Evolutionary conservation across 257 asterid species (phyloP).

Genomic region (Solanum tarapatanum): DNA sequence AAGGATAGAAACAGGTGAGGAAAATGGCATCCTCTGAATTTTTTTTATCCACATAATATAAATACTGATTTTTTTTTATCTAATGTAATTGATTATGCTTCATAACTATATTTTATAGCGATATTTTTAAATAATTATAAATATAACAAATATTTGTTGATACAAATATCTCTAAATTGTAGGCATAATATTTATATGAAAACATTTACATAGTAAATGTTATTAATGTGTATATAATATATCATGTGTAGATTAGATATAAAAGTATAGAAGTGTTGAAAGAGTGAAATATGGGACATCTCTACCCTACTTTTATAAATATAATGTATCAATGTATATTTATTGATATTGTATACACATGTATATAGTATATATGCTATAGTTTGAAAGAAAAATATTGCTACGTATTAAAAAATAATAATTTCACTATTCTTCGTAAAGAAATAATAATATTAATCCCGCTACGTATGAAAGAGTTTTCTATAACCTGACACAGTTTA

Average conservation of each 20-base stretch:
- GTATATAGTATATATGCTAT: not conserved
- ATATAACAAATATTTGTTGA: not conserved
- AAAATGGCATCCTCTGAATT: not conserved
- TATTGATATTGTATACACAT: not conserved
- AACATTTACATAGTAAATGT: no score
- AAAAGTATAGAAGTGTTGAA: no score
- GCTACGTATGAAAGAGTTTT: not conserved
- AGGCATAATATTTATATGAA: no score
- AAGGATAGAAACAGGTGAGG: not conserved
- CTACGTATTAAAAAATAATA: not conserved
- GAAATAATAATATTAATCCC: not conserved
- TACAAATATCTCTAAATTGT: not conserved
- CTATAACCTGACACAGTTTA: no score
- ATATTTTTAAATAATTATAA: not conserved
- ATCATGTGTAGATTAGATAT: no score
- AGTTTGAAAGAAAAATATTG: not conserved
- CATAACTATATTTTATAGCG: not conserved
- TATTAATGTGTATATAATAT: no score
- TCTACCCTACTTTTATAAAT: no score
- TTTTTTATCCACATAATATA: no score
- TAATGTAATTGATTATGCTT: not conserved
- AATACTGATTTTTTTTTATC: not conserved
- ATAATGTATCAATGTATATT: no score
- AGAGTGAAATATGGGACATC: no score
- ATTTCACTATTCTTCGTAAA: not conserved